A percentile compares a stretch with the other conserved stretches of the same genome.
These are phyloP conservation scores for Nothopassalora personata DNA, from an alignment of 2,329 filamentous ascomycete species.

Conservation along the genomic window DNA sequence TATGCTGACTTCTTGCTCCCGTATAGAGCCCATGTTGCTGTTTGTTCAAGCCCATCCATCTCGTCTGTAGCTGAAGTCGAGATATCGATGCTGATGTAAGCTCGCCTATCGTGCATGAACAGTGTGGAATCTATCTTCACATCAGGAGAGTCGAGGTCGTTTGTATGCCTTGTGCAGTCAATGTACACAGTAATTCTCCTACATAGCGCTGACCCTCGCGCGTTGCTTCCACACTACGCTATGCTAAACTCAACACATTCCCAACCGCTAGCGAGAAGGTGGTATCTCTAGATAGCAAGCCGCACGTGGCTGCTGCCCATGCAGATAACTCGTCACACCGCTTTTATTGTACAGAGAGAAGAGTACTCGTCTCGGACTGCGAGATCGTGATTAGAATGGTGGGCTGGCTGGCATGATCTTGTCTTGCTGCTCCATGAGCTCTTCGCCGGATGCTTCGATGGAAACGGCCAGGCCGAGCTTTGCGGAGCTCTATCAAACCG, in stretches of 20 bases:
- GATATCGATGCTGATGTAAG: not conserved
- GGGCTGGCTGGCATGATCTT: constrained; percentile 43
- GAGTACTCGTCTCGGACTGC: constrained; percentile 7
- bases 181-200: constrained; percentile 18
- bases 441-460: constrained; percentile 77
- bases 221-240: constrained; percentile 10
- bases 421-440: constrained; percentile 75
- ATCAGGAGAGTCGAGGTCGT: not conserved
- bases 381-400: constrained; percentile 27
- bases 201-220: constrained; percentile 13
- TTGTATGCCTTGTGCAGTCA: constrained; percentile 6
- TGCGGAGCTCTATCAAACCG: constrained; percentile 68
- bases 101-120: not conserved
- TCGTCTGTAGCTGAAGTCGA: not conserved
- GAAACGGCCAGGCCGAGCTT: constrained; percentile 94
- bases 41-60: not conserved
- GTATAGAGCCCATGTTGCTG: constrained; percentile 8
- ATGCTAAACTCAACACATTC: constrained; percentile 13
- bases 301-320: constrained; percentile 12
- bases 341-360: constrained; percentile 25
- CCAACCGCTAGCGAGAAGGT: constrained; percentile 4
- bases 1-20: constrained; percentile 42
- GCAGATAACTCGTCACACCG: constrained; percentile 3
- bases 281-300: constrained; percentile 10
- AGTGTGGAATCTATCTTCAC: not conserved